These are phyloP conservation scores for Grifola frondosa DNA, from an alignment of 1,284 basidiomycete genomes.

Conservation along the genomic window DNA sequence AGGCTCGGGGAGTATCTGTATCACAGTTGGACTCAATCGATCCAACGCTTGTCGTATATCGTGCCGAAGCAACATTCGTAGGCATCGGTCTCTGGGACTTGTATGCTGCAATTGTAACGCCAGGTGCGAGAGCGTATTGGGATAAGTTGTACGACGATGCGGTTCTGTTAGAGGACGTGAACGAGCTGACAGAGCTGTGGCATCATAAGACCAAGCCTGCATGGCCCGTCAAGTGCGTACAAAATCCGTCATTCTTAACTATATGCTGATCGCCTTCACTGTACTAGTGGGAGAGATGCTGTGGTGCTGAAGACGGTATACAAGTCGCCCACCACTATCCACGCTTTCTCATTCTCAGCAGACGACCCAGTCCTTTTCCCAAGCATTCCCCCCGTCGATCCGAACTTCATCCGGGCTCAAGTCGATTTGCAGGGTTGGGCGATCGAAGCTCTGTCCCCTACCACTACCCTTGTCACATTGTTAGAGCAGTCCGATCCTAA, in stretches of 20 bases:
- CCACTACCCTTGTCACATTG: conserved; percentile 90
- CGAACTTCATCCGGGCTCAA: conserved; percentile 87
- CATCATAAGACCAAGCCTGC: conserved; percentile 85
- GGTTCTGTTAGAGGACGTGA: conserved; percentile 84
- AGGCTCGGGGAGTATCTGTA: conserved; percentile 86
- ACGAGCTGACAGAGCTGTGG: conserved; percentile 91
- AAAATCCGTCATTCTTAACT: not conserved
- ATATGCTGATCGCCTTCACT: not conserved
- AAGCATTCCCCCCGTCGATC: conserved; percentile 67
- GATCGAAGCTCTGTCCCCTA: conserved; percentile 93
- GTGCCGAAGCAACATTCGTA: conserved; percentile 97
- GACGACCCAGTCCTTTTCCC: conserved; percentile 89
- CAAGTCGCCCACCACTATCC: conserved; percentile 93
- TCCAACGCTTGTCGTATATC: conserved; percentile 93
- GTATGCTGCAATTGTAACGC: conserved; percentile 84
- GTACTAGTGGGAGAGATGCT: conserved; percentile 79
- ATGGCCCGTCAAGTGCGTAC: conserved; percentile 85
- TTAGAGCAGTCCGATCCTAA: conserved; percentile 97
- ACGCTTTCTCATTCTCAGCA: conserved; percentile 94
- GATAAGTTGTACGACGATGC: conserved; percentile 90
- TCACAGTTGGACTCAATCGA: conserved; percentile 98
- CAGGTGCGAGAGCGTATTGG: conserved; percentile 84
- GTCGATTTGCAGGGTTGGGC: conserved; percentile 97
- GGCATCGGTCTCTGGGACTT: conserved; percentile 96
- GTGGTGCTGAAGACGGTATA: conserved; percentile 94